These are phyloP conservation scores for Psidium friedrichsthalianum DNA, from an alignment of 345 rosid species.

Conservation along the genomic window DNA sequence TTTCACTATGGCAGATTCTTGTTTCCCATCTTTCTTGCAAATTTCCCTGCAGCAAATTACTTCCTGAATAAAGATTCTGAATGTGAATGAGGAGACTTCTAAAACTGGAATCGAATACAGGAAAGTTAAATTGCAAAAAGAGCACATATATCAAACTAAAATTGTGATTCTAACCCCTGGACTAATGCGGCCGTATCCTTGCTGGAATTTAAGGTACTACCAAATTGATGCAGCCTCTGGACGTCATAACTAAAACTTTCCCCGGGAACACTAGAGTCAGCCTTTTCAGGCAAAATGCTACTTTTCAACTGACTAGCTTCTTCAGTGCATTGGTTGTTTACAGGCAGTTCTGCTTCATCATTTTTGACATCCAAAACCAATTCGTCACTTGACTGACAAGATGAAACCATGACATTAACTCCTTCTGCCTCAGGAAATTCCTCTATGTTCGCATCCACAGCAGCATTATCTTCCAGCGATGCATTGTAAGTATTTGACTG, in stretches of 20 bases:
- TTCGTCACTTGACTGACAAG: neutral
- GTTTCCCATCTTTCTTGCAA: slow-evolving; percentile 22
- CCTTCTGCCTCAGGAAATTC: neutral
- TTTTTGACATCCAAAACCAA: neutral
- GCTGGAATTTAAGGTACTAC: neutral
- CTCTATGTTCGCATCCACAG: neutral
- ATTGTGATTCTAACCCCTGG: neutral
- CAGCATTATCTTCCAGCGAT: neutral
- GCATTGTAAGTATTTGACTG: neutral
- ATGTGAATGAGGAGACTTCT: neutral
- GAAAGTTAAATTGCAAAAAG: neutral
- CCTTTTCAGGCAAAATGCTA: neutral
- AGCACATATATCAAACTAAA: neutral
- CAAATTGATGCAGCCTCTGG: neutral
- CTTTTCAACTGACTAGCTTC: neutral
- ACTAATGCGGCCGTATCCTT: neutral
- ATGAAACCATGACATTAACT: neutral
- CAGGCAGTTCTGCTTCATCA: neutral
- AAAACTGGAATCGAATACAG: neutral
- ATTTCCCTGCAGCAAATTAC: slow-evolving; percentile 18
- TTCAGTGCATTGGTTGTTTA: neutral
- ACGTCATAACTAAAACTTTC: neutral
- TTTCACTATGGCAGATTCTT: slow-evolving; percentile 28
- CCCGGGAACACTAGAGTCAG: neutral
- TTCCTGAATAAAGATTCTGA: neutral